These are phyloP conservation scores for Pseudogymnoascus sp. DNA, from an alignment of 2,329 filamentous ascomycete genomes.

Conservation along the genomic window DNA sequence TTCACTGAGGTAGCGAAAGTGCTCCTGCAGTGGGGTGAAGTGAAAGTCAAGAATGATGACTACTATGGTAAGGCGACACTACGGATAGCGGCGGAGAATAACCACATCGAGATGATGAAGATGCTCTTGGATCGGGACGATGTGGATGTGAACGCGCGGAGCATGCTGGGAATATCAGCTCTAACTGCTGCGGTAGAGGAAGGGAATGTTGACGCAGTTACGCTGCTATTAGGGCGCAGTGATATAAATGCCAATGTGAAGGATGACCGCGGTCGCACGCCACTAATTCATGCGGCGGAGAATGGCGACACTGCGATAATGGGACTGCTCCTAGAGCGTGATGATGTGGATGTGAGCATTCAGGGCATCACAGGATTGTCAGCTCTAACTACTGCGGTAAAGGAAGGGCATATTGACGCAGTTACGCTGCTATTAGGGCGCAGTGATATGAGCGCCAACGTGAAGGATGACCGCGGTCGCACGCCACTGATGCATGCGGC, in stretches of 20 bases:
- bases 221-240: neutral
- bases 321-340: neutral
- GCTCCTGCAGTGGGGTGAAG: neutral
- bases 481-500: neutral
- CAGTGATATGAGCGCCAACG: neutral
- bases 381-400: neutral
- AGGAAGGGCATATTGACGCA: neutral
- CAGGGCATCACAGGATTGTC: neutral
- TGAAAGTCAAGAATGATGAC: neutral
- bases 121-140: neutral
- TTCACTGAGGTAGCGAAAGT: neutral
- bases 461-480: neutral
- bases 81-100: neutral
- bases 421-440: neutral
- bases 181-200: neutral
- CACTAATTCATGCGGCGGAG: neutral
- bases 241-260: neutral
- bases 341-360: neutral
- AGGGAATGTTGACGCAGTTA: neutral
- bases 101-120: neutral
- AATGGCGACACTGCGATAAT: neutral
- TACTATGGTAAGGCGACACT: neutral
- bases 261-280: neutral
- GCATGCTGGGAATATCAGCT: neutral
- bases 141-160: neutral